phyloP scores from a whole-genome alignment of 2,329 filamentous ascomycete species.

The Huntiella omanensis region DNA sequence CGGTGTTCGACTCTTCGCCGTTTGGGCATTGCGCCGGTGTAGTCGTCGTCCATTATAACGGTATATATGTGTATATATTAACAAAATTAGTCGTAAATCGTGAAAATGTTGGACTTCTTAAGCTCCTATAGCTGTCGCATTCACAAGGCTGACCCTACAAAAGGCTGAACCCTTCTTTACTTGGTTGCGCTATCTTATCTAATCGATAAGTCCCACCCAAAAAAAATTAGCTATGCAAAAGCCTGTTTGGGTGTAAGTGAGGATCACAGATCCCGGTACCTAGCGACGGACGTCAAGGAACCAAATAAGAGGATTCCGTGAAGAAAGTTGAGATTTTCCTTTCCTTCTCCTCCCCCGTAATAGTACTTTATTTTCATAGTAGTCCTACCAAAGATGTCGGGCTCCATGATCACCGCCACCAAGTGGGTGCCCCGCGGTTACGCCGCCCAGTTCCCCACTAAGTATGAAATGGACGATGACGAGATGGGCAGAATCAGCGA shows the following conservation, averaged over 20 bases:
- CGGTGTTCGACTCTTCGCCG: slow-evolving; percentile 20
- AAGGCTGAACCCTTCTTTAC: slow-evolving; percentile 2
- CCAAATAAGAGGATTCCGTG: not conserved
- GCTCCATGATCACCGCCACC: slow-evolving; percentile 52
- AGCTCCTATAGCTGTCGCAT: not conserved
- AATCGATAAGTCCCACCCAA: slow-evolving; percentile 9
- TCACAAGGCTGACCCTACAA: not conserved
- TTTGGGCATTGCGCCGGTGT: slow-evolving; percentile 22
- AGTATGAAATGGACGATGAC: slow-evolving; percentile 56
- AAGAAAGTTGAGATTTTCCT: not conserved
- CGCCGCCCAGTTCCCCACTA: slow-evolving; percentile 55
- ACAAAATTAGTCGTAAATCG: not conserved
- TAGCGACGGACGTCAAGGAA: too few species aligned
- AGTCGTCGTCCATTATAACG: slow-evolving; percentile 14
- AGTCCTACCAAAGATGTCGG: slow-evolving; percentile 28
- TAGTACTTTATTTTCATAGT: too few species aligned
- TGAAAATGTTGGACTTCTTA: not conserved
- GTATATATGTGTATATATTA: not conserved
- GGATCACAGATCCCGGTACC: too few species aligned
- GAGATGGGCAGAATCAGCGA: slow-evolving; percentile 60
- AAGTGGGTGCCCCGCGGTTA: slow-evolving; percentile 62
- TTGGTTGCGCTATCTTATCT: slow-evolving; percentile 4
- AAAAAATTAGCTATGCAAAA: not conserved
- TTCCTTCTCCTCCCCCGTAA: not conserved
- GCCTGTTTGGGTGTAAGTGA: not conserved